These are phyloP conservation scores for Phytophthora boehmeriae DNA, from an alignment of 352 stramenopile species.

Conservation along the genomic window DNA sequence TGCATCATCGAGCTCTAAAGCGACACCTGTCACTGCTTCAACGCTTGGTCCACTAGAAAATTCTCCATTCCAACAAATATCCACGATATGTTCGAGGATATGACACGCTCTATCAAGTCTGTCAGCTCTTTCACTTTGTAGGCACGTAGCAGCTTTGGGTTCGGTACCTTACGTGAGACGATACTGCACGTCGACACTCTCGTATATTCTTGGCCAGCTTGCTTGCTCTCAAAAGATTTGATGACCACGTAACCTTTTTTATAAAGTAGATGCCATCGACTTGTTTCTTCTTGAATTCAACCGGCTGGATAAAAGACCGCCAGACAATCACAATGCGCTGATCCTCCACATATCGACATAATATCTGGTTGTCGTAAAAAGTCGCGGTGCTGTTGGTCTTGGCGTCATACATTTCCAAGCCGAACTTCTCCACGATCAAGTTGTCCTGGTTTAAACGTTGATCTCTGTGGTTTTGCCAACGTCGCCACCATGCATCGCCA, in stretches of 20 bases:
- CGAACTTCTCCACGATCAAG: constrained; percentile 51
- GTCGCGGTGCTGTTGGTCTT: constrained; percentile 44
- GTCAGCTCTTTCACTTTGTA: constrained; percentile 26
- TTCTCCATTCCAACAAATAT: constrained; percentile 42
- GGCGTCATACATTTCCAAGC: constrained; percentile 41
- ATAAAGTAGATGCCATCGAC: constrained; percentile 40
- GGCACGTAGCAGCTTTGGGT: constrained; percentile 15
- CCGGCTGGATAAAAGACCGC: constrained; percentile 43
- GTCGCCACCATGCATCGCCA: constrained; percentile 35
- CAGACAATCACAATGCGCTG: constrained; percentile 59
- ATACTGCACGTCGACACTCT: constrained; percentile 48
- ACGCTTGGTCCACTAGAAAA: constrained; percentile 16
- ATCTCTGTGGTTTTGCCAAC: constrained; percentile 18
- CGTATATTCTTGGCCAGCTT: constrained; percentile 18
- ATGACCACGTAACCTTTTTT: constrained; percentile 57
- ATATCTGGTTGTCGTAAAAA: constrained; percentile 49
- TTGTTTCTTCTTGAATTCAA: constrained; percentile 45
- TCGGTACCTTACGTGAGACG: constrained; percentile 39
- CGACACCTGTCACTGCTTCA: constrained; percentile 9
- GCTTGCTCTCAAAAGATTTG: constrained; percentile 21
- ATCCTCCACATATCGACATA: constrained; percentile 50
- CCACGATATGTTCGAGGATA: constrained; percentile 24
- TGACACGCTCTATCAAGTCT: constrained; percentile 35
- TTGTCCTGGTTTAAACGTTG: constrained; percentile 26
- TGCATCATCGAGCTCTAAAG: too few species aligned